Evolutionary conservation across 306 rosid species (phyloP).

Genomic region (Prunus dulcis): DNA sequence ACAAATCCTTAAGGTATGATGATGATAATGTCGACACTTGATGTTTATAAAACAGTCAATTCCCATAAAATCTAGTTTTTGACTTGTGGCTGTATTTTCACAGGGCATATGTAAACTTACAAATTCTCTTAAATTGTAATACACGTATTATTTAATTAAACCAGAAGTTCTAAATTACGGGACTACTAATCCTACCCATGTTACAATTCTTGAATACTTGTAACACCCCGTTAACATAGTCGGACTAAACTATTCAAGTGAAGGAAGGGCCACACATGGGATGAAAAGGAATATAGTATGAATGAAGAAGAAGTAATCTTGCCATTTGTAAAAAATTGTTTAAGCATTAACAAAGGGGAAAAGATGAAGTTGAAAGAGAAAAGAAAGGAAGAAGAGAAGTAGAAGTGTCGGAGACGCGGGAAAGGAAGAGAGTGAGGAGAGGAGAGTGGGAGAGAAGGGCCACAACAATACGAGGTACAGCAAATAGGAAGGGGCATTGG

Average conservation of each 20-base stretch:
- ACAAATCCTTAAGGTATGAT: too few species aligned
- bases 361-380: neutral
- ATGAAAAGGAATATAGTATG: neutral
- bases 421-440: conserved; percentile 20
- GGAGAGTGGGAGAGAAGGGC: conserved; percentile 23
- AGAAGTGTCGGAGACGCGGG: conserved; percentile 9
- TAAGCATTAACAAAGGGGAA: neutral
- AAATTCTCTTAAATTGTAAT: too few species aligned
- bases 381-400: too few species aligned
- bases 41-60: too few species aligned
- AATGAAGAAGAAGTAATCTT: neutral
- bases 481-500: conserved; percentile 48
- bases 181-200: too few species aligned
- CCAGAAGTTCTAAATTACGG: too few species aligned
- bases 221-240: neutral
- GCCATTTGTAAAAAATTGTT: neutral
- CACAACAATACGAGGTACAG: conserved; percentile 78
- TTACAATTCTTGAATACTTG: neutral
- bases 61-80: too few species aligned
- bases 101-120: too few species aligned
- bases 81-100: too few species aligned
- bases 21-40: too few species aligned
- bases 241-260: neutral
- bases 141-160: too few species aligned
- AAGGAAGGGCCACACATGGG: neutral